A percentile compares a stretch with the other conserved stretches of the same genome.
Evolutionary conservation across 257 asterid genomes (phyloP).

Genomic region (Nicotiana otophora): DNA sequence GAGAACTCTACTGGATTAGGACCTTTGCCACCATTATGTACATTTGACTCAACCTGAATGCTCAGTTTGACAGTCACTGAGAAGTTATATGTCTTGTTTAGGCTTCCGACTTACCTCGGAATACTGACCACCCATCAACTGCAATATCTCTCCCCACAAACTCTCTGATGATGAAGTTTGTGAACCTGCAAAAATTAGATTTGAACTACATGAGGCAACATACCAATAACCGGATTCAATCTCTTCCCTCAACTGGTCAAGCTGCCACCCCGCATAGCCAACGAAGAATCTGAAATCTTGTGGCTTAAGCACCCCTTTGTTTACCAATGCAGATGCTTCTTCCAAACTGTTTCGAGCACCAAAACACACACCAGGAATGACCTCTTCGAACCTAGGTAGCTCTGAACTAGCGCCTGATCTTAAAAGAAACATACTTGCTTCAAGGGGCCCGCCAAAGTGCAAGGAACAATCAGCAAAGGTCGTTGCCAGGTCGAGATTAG

Average conservation of each 20-base stretch:
- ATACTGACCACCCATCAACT: conserved; percentile 92
- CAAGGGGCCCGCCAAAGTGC: conserved; percentile 97
- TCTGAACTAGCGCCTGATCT: conserved; percentile 44
- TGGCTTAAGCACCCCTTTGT: conserved; percentile 58
- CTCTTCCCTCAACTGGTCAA: conserved; percentile 79
- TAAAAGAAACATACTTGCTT: conserved; percentile 75
- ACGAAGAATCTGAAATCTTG: conserved; percentile 81
- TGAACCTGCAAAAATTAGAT: conserved; percentile 51
- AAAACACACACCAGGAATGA: conserved; percentile 66
- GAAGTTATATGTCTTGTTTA: conserved; percentile 65
- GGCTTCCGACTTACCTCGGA: conserved; percentile 94
- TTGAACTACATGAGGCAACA: conserved; percentile 83
- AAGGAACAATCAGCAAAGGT: conserved; percentile 75
- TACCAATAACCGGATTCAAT: conserved; percentile 78
- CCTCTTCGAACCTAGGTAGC: conserved; percentile 60
- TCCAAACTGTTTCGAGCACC: conserved; percentile 82
- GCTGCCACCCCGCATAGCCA: conserved; percentile 96
- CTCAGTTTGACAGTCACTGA: not conserved
- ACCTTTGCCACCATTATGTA: conserved; percentile 15
- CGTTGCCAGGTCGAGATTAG: conserved; percentile 61
- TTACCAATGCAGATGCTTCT: conserved; percentile 62
- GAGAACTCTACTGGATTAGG: not conserved
- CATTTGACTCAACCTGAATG: conserved; percentile 1
- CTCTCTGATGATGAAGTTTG: conserved; percentile 48
- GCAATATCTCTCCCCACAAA: conserved; percentile 88